A percentile compares a stretch with the other conserved stretches of the same genome.
These are phyloP conservation scores for Acrodontium crateriforme DNA, from an alignment of 2,329 filamentous ascomycete genomes.

Conservation along the genomic window DNA sequence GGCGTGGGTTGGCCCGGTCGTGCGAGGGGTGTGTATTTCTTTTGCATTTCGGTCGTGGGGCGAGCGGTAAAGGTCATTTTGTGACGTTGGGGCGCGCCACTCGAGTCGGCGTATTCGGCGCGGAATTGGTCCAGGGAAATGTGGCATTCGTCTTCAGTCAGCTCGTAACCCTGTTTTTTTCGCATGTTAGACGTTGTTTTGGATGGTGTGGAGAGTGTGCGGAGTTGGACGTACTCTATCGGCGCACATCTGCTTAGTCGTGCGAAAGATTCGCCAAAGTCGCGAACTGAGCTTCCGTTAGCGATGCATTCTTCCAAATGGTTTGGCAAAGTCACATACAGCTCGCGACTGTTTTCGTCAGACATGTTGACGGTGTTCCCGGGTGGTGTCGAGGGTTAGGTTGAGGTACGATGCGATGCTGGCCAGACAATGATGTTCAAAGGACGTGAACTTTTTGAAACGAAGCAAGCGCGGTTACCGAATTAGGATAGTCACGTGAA, in stretches of 20 bases:
- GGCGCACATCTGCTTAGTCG: constrained; percentile 84
- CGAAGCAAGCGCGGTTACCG: too few species aligned
- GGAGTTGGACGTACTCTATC: constrained; percentile 54
- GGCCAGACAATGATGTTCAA: too few species aligned
- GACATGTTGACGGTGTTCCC: too few species aligned
- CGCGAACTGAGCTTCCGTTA: constrained; percentile 33
- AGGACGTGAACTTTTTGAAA: too few species aligned
- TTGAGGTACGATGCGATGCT: too few species aligned
- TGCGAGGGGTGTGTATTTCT: constrained; percentile 63
- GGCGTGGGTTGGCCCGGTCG: constrained; percentile 33
- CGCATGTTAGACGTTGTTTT: constrained; percentile 4
- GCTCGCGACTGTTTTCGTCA: constrained; percentile 18
- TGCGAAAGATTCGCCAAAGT: constrained; percentile 89
- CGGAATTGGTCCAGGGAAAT: constrained; percentile 76
- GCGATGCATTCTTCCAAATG: background rate
- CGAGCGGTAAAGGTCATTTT: constrained; percentile 80
- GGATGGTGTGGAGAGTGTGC: too few species aligned
- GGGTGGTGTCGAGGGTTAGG: too few species aligned
- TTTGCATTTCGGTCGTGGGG: constrained; percentile 70
- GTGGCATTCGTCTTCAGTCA: constrained; percentile 77
- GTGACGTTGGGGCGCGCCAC: constrained; percentile 64
- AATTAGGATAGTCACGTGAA: too few species aligned
- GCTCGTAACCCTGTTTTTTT: constrained; percentile 65
- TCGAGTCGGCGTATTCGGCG: constrained; percentile 53
- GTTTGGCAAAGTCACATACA: constrained; percentile 4